A percentile compares a stretch with the other conserved stretches of the same genome.
Evolutionary conservation across 1,139 yeast species (phyloP).

Genomic region (Nadsonia commutata): DNA sequence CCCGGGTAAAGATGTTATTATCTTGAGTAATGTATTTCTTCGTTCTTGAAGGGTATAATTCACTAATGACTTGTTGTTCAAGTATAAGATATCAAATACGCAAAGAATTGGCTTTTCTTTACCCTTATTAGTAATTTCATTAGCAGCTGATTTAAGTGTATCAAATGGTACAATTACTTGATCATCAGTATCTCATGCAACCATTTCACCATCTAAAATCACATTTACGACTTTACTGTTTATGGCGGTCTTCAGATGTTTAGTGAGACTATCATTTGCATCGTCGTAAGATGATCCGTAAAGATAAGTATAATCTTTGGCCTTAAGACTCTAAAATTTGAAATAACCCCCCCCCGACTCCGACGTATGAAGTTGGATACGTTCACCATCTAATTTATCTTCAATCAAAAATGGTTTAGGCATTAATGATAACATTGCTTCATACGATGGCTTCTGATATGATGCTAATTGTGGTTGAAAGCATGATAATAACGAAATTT

Average conservation of each 20-base stretch:
- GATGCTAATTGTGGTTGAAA: constrained; percentile 53
- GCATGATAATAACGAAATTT: constrained; percentile 30
- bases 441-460: constrained; percentile 35
- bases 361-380: constrained; percentile 58
- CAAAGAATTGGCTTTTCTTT: constrained; percentile 42
- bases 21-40: constrained; percentile 30
- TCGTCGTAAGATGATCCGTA: constrained; percentile 51
- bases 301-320: constrained; percentile 55
- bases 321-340: constrained; percentile 52
- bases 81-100: constrained; percentile 55
- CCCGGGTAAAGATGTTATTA: constrained; percentile 21
- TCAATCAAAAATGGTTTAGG: constrained; percentile 49
- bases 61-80: constrained; percentile 52
- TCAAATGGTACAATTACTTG: constrained; percentile 64
- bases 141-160: constrained; percentile 54
- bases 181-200: constrained; percentile 60
- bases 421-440: constrained; percentile 32
- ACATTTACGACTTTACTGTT: constrained; percentile 29
- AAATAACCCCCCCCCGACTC: constrained; percentile 29
- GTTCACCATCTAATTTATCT: constrained; percentile 89
- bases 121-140: constrained; percentile 15
- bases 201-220: constrained; percentile 87
- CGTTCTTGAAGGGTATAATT: constrained; percentile 41
- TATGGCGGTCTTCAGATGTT: constrained; percentile 34
- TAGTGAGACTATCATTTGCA: constrained; percentile 43